A percentile compares a stretch with the other conserved stretches of the same genome.
phyloP scores from a whole-genome alignment of 2,329 filamentous ascomycete genomes.

The Anisogramma anomala region DNA sequence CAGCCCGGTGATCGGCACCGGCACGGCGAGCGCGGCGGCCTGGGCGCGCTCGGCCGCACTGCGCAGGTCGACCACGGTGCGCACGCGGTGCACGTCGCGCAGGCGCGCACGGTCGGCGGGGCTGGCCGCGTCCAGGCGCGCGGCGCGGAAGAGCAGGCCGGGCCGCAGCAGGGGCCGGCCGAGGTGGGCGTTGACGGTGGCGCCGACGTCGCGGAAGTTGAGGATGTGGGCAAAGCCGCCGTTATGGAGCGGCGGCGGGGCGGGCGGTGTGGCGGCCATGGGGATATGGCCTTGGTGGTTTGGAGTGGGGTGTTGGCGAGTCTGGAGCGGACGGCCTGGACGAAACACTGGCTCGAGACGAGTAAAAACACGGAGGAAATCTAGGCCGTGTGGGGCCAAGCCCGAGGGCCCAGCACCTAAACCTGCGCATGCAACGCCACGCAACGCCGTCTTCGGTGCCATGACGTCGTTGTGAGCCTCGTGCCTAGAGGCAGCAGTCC shows the following conservation, averaged over 20 bases:
- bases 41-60: constrained; percentile 68
- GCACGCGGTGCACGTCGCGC: constrained; percentile 48
- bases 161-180: constrained; percentile 38
- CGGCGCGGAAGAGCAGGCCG: constrained; percentile 57
- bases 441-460: too few species aligned
- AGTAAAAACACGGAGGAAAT: too few species aligned
- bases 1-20: constrained; percentile 51
- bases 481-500: too few species aligned
- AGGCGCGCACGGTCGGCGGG: constrained; percentile 50
- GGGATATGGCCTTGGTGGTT: background rate
- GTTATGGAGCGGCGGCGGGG: constrained; percentile 4
- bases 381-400: too few species aligned
- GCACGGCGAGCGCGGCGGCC: constrained; percentile 44
- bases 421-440: too few species aligned
- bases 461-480: too few species aligned
- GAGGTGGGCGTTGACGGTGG: constrained; percentile 49
- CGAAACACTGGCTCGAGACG: too few species aligned
- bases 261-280: background rate
- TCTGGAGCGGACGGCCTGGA: too few species aligned
- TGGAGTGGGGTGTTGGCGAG: too few species aligned
- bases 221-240: constrained; percentile 44
- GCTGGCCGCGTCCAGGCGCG: constrained; percentile 63
- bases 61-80: constrained; percentile 66
- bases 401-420: too few species aligned
- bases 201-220: constrained; percentile 69